Percentiles rank a stretch among this genome's conserved stretches.
These are phyloP conservation scores for Pachysandra terminalis DNA, from an alignment of 164 flowering plant genomes.

Conservation along the genomic window DNA sequence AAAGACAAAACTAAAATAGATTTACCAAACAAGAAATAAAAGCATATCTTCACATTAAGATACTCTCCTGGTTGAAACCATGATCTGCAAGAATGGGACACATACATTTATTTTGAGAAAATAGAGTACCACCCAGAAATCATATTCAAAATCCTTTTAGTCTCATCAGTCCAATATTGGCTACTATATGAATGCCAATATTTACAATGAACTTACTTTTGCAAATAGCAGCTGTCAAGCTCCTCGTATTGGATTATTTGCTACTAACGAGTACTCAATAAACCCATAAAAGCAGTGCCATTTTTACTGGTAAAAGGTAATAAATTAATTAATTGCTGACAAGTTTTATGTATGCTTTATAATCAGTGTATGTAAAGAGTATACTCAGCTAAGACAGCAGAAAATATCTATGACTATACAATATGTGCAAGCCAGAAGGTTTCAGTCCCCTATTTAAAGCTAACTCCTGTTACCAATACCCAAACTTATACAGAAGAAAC, in stretches of 20 bases:
- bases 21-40: constrained; percentile 7
- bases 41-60: constrained; percentile 85
- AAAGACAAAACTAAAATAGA: not conserved
- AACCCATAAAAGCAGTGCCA: not conserved
- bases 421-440: too few relatives aligned
- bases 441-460: too few relatives aligned
- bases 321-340: too few relatives aligned
- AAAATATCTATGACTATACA: too few relatives aligned
- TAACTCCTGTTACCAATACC: too few relatives aligned
- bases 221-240: not conserved
- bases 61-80: constrained; percentile 98
- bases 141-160: not conserved
- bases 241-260: not conserved
- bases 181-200: not conserved
- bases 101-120: not conserved
- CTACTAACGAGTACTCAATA: not conserved
- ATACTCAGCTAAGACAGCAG: too few relatives aligned
- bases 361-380: too few relatives aligned
- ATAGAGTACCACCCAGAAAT: not conserved
- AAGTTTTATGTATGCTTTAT: too few relatives aligned
- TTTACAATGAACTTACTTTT: not conserved
- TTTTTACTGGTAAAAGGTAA: too few relatives aligned
- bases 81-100: constrained; percentile 57
- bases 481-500: too few relatives aligned
- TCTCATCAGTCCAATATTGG: not conserved